Percentiles rank a stretch among this genome's conserved stretches.
These are phyloP conservation scores for Tilletia setariae DNA, from an alignment of 1,284 basidiomycete species.

Conservation along the genomic window DNA sequence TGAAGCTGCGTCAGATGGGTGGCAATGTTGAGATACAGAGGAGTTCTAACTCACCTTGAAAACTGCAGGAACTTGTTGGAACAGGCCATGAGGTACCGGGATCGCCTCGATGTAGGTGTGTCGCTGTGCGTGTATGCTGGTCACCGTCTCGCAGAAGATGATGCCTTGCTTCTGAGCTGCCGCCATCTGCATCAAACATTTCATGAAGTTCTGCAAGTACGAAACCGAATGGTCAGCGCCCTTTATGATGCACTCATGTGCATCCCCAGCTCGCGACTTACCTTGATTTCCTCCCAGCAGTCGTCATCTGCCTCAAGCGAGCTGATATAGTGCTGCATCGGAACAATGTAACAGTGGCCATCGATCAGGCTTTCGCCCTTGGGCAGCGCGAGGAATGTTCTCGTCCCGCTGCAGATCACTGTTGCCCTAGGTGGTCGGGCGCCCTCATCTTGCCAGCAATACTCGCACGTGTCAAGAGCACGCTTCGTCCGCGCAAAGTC, in stretches of 20 bases:
- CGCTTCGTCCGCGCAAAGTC: conserved; percentile 94
- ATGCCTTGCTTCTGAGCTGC: conserved; percentile 77
- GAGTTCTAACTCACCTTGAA: conserved; percentile 75
- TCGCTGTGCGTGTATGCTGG: conserved; percentile 76
- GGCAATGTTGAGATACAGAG: too few relatives aligned
- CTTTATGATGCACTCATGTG: neutral
- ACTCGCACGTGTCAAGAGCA: conserved; percentile 75
- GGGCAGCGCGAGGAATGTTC: conserved; percentile 83
- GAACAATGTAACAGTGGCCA: conserved; percentile 91
- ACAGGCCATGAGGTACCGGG: conserved; percentile 78
- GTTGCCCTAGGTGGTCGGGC: conserved; percentile 72
- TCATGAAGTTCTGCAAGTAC: conserved; percentile 86
- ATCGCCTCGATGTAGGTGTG: conserved; percentile 89
- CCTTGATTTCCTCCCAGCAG: conserved; percentile 67
- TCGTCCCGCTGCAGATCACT: conserved; percentile 82
- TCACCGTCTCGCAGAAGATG: conserved; percentile 88
- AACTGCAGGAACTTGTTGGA: conserved; percentile 81
- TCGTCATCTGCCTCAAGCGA: conserved; percentile 94
- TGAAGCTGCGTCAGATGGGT: too few relatives aligned
- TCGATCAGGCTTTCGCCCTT: conserved; percentile 76
- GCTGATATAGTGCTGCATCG: conserved; percentile 79
- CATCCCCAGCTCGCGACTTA: neutral
- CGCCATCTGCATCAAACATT: conserved; percentile 92
- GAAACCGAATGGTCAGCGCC: conserved; percentile 5
- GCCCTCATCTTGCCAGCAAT: conserved; percentile 55